Evolutionary conservation across 352 stramenopile genomes (phyloP).

Genomic region (Pythium rhizo-oryzae): DNA sequence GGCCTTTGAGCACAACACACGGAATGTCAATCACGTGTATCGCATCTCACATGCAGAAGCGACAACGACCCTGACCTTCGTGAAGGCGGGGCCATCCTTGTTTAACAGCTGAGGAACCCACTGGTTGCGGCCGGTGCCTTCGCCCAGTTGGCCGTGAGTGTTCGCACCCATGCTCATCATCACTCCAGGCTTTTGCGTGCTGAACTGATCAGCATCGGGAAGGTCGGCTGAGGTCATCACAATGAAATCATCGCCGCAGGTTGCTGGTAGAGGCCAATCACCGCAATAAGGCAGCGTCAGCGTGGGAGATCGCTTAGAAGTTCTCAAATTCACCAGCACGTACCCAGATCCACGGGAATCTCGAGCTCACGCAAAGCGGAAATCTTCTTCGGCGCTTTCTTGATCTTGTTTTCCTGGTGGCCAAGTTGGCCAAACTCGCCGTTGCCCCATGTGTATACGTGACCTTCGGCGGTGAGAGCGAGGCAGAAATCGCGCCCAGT

Average conservation of each 20-base stretch:
- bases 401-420: slow-evolving; percentile 87
- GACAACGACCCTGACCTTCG: slow-evolving; percentile 35
- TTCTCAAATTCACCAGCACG: neutral
- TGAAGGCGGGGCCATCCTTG: slow-evolving; percentile 61
- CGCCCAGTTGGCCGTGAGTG: slow-evolving; percentile 63
- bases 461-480: slow-evolving; percentile 55
- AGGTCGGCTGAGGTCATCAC: slow-evolving; percentile 69
- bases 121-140: slow-evolving; percentile 76
- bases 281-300: neutral
- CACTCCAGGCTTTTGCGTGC: slow-evolving; percentile 72
- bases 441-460: slow-evolving; percentile 83
- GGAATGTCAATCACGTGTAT: neutral
- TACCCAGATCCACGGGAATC: slow-evolving; percentile 67
- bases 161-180: slow-evolving; percentile 86
- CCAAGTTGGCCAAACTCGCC: slow-evolving; percentile 76
- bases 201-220: slow-evolving; percentile 74
- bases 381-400: slow-evolving; percentile 87
- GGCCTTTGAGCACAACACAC: slow-evolving; percentile 10
- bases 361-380: slow-evolving; percentile 80
- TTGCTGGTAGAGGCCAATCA: slow-evolving; percentile 16
- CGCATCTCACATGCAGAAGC: neutral
- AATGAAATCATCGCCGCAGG: slow-evolving; percentile 69
- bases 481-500: slow-evolving; percentile 65
- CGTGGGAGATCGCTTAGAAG: neutral
- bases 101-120: slow-evolving; percentile 83